phyloP scores from a whole-genome alignment of 1,284 basidiomycete species.

The Leccinum fallax region DNA sequence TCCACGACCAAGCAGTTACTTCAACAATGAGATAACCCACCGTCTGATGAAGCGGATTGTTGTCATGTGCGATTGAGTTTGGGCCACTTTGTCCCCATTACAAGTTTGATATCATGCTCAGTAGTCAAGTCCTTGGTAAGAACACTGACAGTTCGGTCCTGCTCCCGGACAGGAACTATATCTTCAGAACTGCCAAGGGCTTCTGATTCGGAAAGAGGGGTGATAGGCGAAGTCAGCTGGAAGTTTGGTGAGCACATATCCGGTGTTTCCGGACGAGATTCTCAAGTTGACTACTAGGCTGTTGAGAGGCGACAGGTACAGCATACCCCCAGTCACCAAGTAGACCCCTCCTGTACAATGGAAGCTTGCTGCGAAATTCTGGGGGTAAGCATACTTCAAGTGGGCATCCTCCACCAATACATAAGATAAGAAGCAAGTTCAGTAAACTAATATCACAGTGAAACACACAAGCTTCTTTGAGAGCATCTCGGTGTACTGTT shows the following conservation, averaged over 20 bases:
- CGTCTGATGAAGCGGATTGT: not conserved
- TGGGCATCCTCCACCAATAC: not conserved
- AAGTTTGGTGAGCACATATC: not conserved
- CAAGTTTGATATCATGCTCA: not conserved
- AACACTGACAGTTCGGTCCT: not conserved
- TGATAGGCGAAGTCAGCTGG: not conserved
- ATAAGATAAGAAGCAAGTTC: not conserved
- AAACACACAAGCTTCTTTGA: not conserved
- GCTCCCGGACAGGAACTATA: not conserved
- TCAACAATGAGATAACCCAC: not conserved
- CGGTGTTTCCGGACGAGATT: not conserved
- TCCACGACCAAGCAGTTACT: not conserved
- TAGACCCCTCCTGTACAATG: not conserved
- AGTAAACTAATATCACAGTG: not conserved
- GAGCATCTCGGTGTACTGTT: not conserved
- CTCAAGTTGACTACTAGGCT: not conserved
- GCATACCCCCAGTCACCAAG: not conserved
- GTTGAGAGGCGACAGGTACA: not conserved
- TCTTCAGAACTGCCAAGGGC: not conserved
- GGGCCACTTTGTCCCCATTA: not conserved
- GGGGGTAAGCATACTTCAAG: not conserved
- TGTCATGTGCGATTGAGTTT: not conserved
- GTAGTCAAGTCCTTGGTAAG: not conserved
- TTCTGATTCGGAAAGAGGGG: not conserved
- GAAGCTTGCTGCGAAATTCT: not conserved